Percentiles rank a stretch among this genome's conserved stretches.
These are phyloP conservation scores for Plasmodium ovale DNA, from an alignment of 169 alveolate genomes.

Conservation along the genomic window DNA sequence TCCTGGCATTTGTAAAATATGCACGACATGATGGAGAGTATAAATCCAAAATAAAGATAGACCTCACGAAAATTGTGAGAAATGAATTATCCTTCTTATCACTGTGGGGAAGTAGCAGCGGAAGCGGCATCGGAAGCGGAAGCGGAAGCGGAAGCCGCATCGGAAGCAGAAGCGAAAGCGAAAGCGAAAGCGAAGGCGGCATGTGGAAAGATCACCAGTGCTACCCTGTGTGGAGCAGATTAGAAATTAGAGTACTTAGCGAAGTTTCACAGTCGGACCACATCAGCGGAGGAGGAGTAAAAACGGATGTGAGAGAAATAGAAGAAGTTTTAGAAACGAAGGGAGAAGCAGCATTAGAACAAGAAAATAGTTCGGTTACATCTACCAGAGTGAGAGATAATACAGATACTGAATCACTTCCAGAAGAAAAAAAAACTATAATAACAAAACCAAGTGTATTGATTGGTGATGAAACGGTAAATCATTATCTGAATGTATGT, in stretches of 20 bases:
- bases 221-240: no score
- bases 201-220: no score
- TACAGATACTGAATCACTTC: not conserved
- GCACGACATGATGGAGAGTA: not conserved
- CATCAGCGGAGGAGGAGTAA: not conserved
- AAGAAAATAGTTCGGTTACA: not conserved
- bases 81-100: not conserved
- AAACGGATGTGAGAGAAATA: not conserved
- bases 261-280: not conserved
- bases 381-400: no score
- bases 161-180: no score
- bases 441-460: not conserved
- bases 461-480: not conserved
- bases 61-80: not conserved
- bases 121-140: no score
- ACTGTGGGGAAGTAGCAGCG: no score
- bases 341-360: not conserved
- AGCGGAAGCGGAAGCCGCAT: no score
- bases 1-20: not conserved
- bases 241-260: not conserved
- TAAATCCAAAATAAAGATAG: not conserved
- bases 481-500: constrained; percentile 20
- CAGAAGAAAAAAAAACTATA: not conserved
- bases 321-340: not conserved
- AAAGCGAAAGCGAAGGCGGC: no score